Conservation (phyloP, 805 yeast genomes). For the Ogataea sp. region DNA sequence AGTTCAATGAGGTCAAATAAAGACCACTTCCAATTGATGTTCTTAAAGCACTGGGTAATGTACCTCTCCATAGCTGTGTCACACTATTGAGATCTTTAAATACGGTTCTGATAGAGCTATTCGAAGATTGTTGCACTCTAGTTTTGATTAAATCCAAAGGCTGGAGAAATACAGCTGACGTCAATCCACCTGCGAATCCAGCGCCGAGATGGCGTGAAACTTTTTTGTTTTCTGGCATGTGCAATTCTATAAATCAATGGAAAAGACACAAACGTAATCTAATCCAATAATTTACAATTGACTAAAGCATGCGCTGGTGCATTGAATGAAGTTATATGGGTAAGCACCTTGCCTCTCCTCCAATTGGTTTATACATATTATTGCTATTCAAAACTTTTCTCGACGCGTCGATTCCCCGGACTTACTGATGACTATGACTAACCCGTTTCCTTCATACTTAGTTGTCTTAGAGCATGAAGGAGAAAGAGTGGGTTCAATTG, state of each 20-base stretch:
- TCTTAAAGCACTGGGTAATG: conserved; percentile 81
- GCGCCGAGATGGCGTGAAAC: conserved; percentile 53
- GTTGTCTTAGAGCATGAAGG: no score
- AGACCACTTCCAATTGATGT: conserved; percentile 89
- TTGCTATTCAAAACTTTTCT: no score
- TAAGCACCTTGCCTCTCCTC: neutral
- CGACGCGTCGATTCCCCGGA: neutral
- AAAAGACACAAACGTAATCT: no score
- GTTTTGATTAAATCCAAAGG: conserved; percentile 89
- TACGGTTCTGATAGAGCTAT: conserved; percentile 23
- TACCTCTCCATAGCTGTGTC: conserved; percentile 82
- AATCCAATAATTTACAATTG: no score
- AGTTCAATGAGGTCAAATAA: conserved; percentile 67
- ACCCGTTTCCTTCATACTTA: no score
- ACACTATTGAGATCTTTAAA: conserved; percentile 33
- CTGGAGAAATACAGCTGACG: conserved; percentile 73
- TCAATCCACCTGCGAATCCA: conserved; percentile 79
- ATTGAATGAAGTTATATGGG: no score
- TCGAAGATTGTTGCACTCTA: conserved; percentile 58
- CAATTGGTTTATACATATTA: no score
- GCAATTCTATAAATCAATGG: no score
- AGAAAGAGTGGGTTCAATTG: neutral
- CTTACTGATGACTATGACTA: no score
- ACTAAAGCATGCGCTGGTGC: no score
- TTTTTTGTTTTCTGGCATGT: conserved; percentile 6